Evolutionary conservation across 2,329 filamentous ascomycete species (phyloP), one percentile per base, ranked within the genome.

Genomic region (Purpureocillium takamizusanense): DNA sequence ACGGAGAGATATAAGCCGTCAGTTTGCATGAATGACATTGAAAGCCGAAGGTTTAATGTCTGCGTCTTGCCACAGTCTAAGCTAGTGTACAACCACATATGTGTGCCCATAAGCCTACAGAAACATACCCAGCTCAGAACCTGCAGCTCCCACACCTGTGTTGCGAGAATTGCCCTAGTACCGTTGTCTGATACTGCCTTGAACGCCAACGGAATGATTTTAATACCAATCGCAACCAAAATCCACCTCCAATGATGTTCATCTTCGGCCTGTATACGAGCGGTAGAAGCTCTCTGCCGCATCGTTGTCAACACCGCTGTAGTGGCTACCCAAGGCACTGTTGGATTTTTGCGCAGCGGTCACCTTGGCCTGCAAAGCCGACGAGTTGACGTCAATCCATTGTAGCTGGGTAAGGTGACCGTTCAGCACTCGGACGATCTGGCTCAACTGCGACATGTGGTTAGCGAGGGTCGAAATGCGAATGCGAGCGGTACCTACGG

Each of bases 351-450:
- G 88, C 17, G 89, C 86, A 23, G 81, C 77, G 6, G 70, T 65
- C 37, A 97, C 86, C 72, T 94, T 94, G 42, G 80, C 73, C 59
- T 94, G 85, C 38, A 97, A 70, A 25, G 81, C 75, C 13, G 81
- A 76, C 28, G 90, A 85, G 46, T 90, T 89, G 47, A 81, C 78
- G 56, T 97, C 90, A 59, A 98, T 97, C 67, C 84, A 85, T 62
- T 95, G 90, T 43, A 98, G 72, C 61, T 95, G 89, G 28, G 81
- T 80, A 29, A 98, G 78, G 60, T 98, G 92, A 17, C 83, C 81
- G 60, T 98, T 98, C 50, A 98, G 81, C 36, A 97, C 88, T 46
- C 87, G 83, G 38, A 97, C 90, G 53, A 98, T 94, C 63, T 95
- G 88, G 50, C 87, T 90, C 55, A 97, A 73, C 83, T 95, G 57